Base-by-base conservation (phyloP, 495 filamentous ascomycete species). In the Podospora didyma region DNA sequence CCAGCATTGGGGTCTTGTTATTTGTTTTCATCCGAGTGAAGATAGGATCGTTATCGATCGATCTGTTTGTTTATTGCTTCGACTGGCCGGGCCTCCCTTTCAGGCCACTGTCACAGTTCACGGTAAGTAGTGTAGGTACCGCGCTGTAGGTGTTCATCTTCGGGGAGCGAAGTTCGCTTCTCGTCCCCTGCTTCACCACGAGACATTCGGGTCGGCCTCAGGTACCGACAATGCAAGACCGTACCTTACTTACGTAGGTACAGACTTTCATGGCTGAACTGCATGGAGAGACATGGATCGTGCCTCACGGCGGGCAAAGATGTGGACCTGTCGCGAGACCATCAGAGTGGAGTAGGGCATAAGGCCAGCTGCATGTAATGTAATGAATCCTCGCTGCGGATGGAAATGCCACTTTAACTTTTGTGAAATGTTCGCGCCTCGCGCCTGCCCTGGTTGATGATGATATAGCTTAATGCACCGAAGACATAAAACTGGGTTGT, bases 291-390 rank as follows among this genome's bases (percentile, higher is more conserved):
- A 56, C 60, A 63, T 46, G 63, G 58, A 53, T 56, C 22, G 14
- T 59, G 46, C 26, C 26, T 14, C n/a, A 10, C 31, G 34, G 37
- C 49, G 24, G 54, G 19, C 20, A 22, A 17, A 22, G 21, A 34
- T 35, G 49, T 47, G 45, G 53, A 22, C 39, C 46, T 57, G 49
- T 56, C 21, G 28, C 37, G 22, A 60, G 41, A 34, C 52, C 48
- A 37, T 48, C 22, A 59, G 44, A 59, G 55, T 49, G 63, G 58
- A 56, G 39, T 42, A 14, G n/a, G 45, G 47, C 67, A 62, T 58
- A 55, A 67, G 62, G 60, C 51, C 58, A 58, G 55, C 62, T 70
- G 65, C 64, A 68, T 51, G 59, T 58, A 65, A 65, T 69, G 2
- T 42, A 42, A 42, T 31, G 50, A 44, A 61, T 26, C 21, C 46